Evolutionary conservation across 2,329 filamentous ascomycete genomes (phyloP).

Genomic region (Colletotrichum sp.): DNA sequence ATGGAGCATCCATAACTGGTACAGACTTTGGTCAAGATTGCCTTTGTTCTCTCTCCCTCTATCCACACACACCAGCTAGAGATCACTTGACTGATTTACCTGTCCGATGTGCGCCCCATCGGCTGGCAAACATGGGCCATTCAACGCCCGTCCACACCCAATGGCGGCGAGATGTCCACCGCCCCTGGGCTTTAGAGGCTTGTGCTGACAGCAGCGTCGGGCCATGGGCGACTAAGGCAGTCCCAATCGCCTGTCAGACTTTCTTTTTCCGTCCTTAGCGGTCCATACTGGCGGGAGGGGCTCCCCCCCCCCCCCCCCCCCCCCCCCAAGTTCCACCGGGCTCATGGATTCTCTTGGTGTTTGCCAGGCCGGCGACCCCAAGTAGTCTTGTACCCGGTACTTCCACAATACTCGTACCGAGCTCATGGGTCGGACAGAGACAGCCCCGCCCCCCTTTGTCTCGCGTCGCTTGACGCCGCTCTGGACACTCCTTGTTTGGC

Average conservation of each 20-base stretch:
- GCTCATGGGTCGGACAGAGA: conserved; percentile 19
- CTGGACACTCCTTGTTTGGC: background rate
- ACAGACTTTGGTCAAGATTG: background rate
- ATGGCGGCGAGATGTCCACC: background rate
- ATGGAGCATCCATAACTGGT: background rate
- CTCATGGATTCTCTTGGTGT: conserved; percentile 14
- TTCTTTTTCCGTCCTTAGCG: conserved; percentile 24
- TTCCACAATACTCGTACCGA: conserved; percentile 11
- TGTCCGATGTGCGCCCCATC: conserved; percentile 2
- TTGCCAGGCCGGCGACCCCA: background rate
- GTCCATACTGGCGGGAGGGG: conserved; percentile 23
- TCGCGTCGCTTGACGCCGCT: background rate
- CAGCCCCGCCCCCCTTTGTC: conserved; percentile 19
- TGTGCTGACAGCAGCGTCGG: conserved; percentile 13
- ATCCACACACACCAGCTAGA: conserved; percentile 11
- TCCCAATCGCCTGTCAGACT: conserved; percentile 21
- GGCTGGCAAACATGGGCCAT: background rate
- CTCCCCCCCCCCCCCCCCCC: background rate
- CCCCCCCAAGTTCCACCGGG: background rate
- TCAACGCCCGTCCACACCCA: background rate
- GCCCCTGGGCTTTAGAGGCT: conserved; percentile 13
- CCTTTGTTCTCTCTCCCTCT: conserved; percentile 1
- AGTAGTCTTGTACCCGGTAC: conserved; percentile 1
- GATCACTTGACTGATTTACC: conserved; percentile 19
- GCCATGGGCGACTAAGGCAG: conserved; percentile 10